A percentile compares a stretch with the other conserved stretches of the same genome.
Evolutionary conservation across 176 grass and related monocot genomes (phyloP).

Genomic region (Avena sativa): DNA sequence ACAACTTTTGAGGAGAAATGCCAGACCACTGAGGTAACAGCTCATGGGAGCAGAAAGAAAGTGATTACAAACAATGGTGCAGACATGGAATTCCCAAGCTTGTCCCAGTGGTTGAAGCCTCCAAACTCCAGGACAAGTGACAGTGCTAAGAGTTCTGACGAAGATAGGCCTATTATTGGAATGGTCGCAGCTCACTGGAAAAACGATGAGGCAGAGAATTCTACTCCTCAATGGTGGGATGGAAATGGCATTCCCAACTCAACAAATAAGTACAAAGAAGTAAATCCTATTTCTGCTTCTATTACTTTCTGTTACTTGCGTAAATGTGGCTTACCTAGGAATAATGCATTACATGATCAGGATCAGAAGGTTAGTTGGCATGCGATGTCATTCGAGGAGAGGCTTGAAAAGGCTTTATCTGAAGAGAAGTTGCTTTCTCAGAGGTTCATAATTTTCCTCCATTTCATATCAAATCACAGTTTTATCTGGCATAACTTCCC

Average conservation of each 20-base stretch:
- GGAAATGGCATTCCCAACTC: constrained; percentile 98
- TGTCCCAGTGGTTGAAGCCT: constrained; percentile 84
- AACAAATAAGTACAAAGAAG: constrained; percentile 99
- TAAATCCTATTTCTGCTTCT: constrained; percentile 48
- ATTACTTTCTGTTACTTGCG: constrained; percentile 6
- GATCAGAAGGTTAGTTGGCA: constrained; percentile 96
- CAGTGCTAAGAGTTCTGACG: constrained; percentile 59
- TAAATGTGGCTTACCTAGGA: constrained; percentile 25
- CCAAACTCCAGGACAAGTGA: constrained; percentile 56
- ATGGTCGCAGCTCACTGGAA: constrained; percentile 93
- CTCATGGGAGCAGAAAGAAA: constrained; percentile 46
- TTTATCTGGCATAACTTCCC: constrained; percentile 18
- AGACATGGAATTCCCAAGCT: constrained; percentile 62
- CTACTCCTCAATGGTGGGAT: constrained; percentile 68
- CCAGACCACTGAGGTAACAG: constrained; percentile 29
- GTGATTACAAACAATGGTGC: constrained; percentile 37
- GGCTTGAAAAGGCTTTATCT: constrained; percentile 95
- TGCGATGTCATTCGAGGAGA: constrained; percentile 85
- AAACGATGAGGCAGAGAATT: constrained; percentile 51
- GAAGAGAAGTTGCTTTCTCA: constrained; percentile 72
- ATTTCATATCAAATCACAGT: neutral
- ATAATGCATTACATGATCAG: constrained; percentile 49
- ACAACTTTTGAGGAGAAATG: constrained; percentile 40
- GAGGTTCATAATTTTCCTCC: constrained; percentile 56
- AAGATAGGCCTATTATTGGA: constrained; percentile 89